Base-by-base conservation (phyloP, 2,329 filamentous ascomycete genomes). In the Chaetomiaceae sp. region DNA sequence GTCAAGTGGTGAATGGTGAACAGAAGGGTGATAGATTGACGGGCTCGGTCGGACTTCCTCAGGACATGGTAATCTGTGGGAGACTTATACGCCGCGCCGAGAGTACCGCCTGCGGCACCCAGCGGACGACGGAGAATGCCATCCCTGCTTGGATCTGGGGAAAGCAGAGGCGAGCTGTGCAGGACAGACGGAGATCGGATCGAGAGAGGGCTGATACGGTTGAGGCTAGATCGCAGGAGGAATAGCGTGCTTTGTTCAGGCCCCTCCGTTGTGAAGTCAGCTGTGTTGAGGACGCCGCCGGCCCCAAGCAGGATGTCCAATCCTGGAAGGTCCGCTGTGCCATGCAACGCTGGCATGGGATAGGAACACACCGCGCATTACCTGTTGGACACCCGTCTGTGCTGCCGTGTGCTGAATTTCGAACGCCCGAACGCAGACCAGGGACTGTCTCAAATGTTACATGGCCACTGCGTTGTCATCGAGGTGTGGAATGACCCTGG, bases 201-300 rank as follows among this genome's bases (percentile, higher is more conserved):
- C 56, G 53, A 56, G 49, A 19, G 53, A 56, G 49, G 53, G 56
- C 58, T 59, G 58, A 54, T 52, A 43, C 42, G 33, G 47, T 52
- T 46, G 51, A 51, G 54, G 39, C 53, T 56, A 57, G 43, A 31
- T 52, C 39, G 19, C 36, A 54, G 36, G 22, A 27, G 53, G 36
- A 49, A 45, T 60, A 60, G 53, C 38, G 39, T 43, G 19, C 42
- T 51, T 55, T 44, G 42, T 31, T 47, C 36, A 42, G 44, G 34
- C 34, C 47, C 47, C 53, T 48, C 34, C n/a, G 42, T 34, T 14
- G 53, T 39, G 47, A 55, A 29, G 45, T 55, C 57, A 59, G 59
- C 60, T 55, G 48, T 47, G 39, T 27, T 34, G 47, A 43, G 33
- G 23, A 45, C 44, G 40, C 37, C 47, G 36, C 42, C 52, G n/a